Conservation (phyloP, 2,329 filamentous ascomycete genomes). For the Cladosporium sp. region DNA sequence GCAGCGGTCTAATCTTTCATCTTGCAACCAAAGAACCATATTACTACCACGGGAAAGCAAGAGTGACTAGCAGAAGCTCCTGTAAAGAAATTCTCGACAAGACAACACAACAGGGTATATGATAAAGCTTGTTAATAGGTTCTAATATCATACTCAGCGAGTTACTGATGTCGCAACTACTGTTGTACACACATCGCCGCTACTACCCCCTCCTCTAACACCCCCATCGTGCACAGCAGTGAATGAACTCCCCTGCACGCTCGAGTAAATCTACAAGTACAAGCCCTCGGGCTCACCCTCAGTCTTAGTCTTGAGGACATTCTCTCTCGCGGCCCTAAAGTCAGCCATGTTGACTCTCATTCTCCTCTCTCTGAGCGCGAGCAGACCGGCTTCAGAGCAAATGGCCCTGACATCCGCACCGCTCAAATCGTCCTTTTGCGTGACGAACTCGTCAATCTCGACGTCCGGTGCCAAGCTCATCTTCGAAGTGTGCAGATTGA, state of each 20-base stretch:
- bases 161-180: constrained; percentile 5
- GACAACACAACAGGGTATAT: no score
- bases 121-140: no score
- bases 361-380: constrained; percentile 87
- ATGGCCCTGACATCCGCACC: constrained; percentile 99
- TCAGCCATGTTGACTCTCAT: constrained; percentile 99
- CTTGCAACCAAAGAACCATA: no score
- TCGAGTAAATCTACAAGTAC: constrained; percentile 69
- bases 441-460: constrained; percentile 98
- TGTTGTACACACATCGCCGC: constrained; percentile 9
- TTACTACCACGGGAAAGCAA: no score
- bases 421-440: constrained; percentile 93
- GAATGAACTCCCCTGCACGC: not conserved
- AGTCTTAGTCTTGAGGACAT: constrained; percentile 96
- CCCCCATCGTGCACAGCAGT: not conserved
- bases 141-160: constrained; percentile 8
- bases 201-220: not conserved
- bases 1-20: no score
- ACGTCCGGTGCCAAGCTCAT: constrained; percentile 96
- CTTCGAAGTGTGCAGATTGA: constrained; percentile 95
- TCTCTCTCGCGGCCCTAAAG: constrained; percentile 86
- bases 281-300: constrained; percentile 97
- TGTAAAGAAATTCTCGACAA: no score
- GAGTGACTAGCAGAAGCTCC: no score
- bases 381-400: constrained; percentile 90